Evolutionary conservation across 768 basidiomycete genomes (phyloP), one percentile per base, ranked within the genome.

Genomic region (Lepiota venenata): DNA sequence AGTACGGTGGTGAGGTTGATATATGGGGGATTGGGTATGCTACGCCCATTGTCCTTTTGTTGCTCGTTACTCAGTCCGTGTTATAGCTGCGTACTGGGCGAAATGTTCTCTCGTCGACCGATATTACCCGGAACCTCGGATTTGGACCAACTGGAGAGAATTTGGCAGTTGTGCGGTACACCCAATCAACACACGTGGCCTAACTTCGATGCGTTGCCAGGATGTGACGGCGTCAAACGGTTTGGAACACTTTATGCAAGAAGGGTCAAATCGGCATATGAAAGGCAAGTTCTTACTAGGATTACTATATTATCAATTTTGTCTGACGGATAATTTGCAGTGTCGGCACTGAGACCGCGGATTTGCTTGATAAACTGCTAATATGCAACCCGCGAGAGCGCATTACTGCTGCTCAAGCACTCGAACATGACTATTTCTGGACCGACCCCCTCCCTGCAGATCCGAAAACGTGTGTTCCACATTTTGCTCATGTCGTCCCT

Each of bases 371-470:
- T 60, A 85, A 84, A 63, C 71, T 98, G 35, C 73, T 98, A 22
- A 83, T 77, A 0, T 87, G 93, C 61, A 90, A 98, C 66, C 96
- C 96, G 2, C 76, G 78, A 56, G 81, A 88, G 53, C 80, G 96
- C 16, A 79, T 93, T 38, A 93, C 94, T 1, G 96, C 96, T 8
- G 70, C 81, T 2, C 79, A 92, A 55, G 95, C 95, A 0, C 78
- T 98, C 49, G 88, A 94, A 61, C 93, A 98, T 65, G 85, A 90
- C 16, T 98, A 93, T 74, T 97, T 98, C 69, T 97, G 92, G 91
- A 86, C 85, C 0, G 85, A 91, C 58, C 95, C 96, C 0, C 62
- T 93, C 36, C 91, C 94, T 35, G 89, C 89, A 18, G 88, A 91
- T 71, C 90, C 89, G 1, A 88, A 85, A 67, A 80, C 81, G 90